Evolutionary conservation across 306 rosid species (phyloP), one percentile per base, ranked within the genome.

Genomic region (Albizia julibrissin): DNA sequence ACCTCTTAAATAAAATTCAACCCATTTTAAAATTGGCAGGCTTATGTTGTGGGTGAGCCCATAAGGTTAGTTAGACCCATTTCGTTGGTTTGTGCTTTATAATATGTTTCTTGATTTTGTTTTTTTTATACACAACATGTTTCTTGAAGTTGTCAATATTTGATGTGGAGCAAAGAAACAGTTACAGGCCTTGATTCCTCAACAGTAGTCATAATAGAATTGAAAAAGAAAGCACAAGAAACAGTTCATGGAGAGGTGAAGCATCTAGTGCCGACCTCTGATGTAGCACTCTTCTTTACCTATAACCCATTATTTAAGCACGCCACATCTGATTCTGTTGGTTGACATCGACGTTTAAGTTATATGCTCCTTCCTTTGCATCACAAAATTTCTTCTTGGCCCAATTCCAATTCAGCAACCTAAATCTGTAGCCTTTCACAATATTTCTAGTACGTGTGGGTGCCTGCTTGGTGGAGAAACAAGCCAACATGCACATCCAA

Each of bases 281-380:
- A 67, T 34, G 26, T 12, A 37, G 47, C 0, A 34, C 14, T 10
- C 11, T 34, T 9, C 44, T 33, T 18, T 29, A n/a, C n/a, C 24
- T 66, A 33, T 7, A 18, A 37, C 71, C 71, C 44, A 66, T 67
- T 67, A 19, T 67, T 18, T 68, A 68, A 37, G 49, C 26, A 21
- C 26, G 40, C 49, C 73, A 39, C 73, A n/a, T 37, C 73, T 21
- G 73, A 68, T 68, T 68, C 73, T 68, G 74, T 5, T 69, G 52
- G 50, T 69, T 19, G 31, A 40, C 62, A 21, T 54, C 62, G 10
- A 21, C 22, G 3, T 47, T 34, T 34, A 1, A n/a, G 31, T 26
- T 69, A 69, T 11, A 40, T 69, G n/a, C 74, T 67, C 26, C 24
- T 10, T 14, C 46, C 13, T 10, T 9, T 10, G 8, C 5, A 8